These are phyloP conservation scores for Phoma sp. DNA, from an alignment of 2,329 filamentous ascomycete genomes.

Conservation along the genomic window DNA sequence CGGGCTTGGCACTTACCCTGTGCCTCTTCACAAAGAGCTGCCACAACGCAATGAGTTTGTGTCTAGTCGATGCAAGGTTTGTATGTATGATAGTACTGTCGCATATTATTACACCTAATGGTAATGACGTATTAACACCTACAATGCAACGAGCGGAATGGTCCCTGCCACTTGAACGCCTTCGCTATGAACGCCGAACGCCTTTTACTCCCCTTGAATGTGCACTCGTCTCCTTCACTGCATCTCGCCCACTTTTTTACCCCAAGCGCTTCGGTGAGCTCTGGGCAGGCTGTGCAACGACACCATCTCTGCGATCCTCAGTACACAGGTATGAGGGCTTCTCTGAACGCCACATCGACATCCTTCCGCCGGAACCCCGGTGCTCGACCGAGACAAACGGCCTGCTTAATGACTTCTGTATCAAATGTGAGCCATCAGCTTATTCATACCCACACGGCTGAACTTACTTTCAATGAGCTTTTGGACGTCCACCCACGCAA, in stretches of 20 bases:
- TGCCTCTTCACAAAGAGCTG: background rate
- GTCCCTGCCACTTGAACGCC: background rate
- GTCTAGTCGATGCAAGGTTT: background rate
- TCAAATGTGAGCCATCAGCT: constrained; percentile 29
- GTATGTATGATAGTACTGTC: background rate
- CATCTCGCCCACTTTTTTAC: background rate
- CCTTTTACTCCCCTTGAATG: background rate
- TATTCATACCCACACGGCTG: background rate
- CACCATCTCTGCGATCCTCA: constrained; percentile 4
- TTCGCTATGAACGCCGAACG: constrained; percentile 1
- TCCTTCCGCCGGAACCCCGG: constrained; percentile 55
- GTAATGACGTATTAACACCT: background rate
- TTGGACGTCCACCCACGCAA: constrained; percentile 53
- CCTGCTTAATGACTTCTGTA: constrained; percentile 47
- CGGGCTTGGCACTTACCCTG: constrained; percentile 7
- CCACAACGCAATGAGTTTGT: background rate
- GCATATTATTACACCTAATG: background rate
- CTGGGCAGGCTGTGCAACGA: background rate
- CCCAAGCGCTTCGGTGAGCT: no score
- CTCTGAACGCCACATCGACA: constrained; percentile 51
- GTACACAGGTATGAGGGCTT: constrained; percentile 40
- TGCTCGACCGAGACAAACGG: constrained; percentile 54
- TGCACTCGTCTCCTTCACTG: background rate
- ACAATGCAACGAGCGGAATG: background rate
- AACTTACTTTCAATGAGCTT: constrained; percentile 55